These are phyloP conservation scores for Trebouxia sp. DNA, from an alignment of 139 green algal genomes.

Conservation along the genomic window DNA sequence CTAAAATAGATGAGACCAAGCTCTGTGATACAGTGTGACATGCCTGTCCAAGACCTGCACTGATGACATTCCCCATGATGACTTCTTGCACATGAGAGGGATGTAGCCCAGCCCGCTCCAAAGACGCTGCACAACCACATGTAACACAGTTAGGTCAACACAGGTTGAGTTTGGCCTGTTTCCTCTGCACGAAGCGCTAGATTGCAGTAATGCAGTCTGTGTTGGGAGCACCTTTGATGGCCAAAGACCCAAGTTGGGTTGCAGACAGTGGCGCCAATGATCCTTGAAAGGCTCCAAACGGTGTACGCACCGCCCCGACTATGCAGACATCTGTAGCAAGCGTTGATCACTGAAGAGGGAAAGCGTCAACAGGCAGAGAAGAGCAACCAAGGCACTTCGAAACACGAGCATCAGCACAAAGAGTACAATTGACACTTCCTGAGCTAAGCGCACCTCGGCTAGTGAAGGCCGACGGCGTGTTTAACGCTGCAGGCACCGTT, in stretches of 20 bases:
- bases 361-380: not conserved
- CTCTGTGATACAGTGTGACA: slow-evolving; percentile 7
- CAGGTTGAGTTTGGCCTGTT: no score
- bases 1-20: not conserved
- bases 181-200: not conserved
- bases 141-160: not conserved
- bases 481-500: not conserved
- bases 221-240: slow-evolving; percentile 73
- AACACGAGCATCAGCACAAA: no score
- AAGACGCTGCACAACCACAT: slow-evolving; percentile 42
- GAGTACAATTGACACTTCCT: no score
- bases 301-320: slow-evolving; percentile 66
- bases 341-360: slow-evolving; percentile 15
- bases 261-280: slow-evolving; percentile 65
- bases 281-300: slow-evolving; percentile 77
- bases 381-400: not conserved
- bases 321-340: slow-evolving; percentile 56
- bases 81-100: slow-evolving; percentile 70
- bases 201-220: no score
- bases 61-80: slow-evolving; percentile 88
- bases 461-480: not conserved
- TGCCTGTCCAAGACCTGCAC: slow-evolving; percentile 78
- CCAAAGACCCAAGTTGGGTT: slow-evolving; percentile 71
- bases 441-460: not conserved
- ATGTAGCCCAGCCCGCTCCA: slow-evolving; percentile 61